Base-by-base conservation (phyloP, 2,329 filamentous ascomycete genomes). In the Fusarium scirpi region DNA sequence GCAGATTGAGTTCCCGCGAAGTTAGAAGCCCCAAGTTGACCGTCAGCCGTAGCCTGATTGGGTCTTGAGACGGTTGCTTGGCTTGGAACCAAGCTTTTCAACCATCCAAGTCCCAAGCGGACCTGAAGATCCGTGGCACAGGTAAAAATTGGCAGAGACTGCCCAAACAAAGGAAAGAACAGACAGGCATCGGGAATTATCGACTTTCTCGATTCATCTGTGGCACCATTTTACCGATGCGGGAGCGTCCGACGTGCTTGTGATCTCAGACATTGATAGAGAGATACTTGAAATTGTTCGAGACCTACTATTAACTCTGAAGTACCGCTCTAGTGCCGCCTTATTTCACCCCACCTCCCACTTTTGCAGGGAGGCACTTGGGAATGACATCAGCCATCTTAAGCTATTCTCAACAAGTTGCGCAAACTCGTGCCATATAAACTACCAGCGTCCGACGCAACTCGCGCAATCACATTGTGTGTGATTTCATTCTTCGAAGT, bases 381-480 rank as follows among this genome's bases (percentile, higher is more conserved):
- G 46, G 53, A 73, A 75, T 75, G 73, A 75, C 73, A 75, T 75
- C 73, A 75, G 73, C 71, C 68, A 69, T 62, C 49, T 57, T 68
- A 55, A 71, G 44, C 56, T 70, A 57, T 57, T 62, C 66, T 45
- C 63, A 73, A 67, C 62, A 70, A 67, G 63, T 70, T 65, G 61
- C 49, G 57, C 66, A 71, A 62, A 58, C 38, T 64, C 49, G 58
- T 62, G 59, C 47, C 56, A 52, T 70, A 69, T 51, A 53, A 70
- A 62, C 46, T 27, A 40, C 29, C 22, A 54, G 38, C 29, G 46
- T 47, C 58, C 30, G 58, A 46, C 57, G 22, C 53, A 54, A 45
- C 40, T 41, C 46, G 32, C 45, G 18, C 11, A n/a, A 20, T 29
- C 20, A 18, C 12, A 16, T 27, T 27, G 20, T 15, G 18, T 22